A percentile compares a stretch with the other conserved stretches of the same genome.
These are phyloP conservation scores for Leishmania arabica DNA, from an alignment of 208 protist genomes.

Conservation along the genomic window DNA sequence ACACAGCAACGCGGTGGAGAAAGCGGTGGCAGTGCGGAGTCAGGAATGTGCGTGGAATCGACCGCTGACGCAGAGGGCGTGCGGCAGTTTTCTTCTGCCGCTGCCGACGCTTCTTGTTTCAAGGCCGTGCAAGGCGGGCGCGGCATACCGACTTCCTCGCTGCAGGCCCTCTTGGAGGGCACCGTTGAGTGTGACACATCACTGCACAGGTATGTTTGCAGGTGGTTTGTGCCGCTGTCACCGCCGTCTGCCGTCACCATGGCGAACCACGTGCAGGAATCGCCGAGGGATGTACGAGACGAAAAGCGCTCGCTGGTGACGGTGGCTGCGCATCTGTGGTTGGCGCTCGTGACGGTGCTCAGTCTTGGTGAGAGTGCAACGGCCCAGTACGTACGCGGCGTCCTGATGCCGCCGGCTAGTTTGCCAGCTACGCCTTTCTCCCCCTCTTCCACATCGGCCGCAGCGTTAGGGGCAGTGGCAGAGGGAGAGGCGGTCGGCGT, in stretches of 20 bases:
- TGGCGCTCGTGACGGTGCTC: conserved; percentile 25
- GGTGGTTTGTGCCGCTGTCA: background rate
- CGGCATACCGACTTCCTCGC: background rate
- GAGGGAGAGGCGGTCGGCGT: background rate
- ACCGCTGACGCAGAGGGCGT: too few relatives aligned
- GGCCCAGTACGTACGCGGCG: conserved; percentile 40
- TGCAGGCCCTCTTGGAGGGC: conserved; percentile 18
- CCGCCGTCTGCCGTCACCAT: background rate
- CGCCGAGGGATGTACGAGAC: background rate
- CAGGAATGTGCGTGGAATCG: background rate
- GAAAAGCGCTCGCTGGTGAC: background rate
- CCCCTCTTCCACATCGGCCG: background rate
- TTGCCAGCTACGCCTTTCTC: background rate
- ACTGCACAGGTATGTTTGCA: conserved; percentile 8
- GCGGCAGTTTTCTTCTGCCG: background rate
- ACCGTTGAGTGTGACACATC: conserved; percentile 6
- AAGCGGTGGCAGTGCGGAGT: background rate
- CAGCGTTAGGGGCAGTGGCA: background rate
- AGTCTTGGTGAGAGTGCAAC: conserved; percentile 27
- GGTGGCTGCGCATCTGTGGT: conserved; percentile 15
- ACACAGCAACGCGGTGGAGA: background rate
- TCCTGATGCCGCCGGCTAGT: conserved; percentile 17
- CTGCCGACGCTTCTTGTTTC: background rate
- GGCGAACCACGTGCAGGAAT: background rate
- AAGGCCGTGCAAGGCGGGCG: background rate